Evolutionary conservation across 169 alveolate genomes (phyloP).

Genomic region (Cryptosporidium ryanae): DNA sequence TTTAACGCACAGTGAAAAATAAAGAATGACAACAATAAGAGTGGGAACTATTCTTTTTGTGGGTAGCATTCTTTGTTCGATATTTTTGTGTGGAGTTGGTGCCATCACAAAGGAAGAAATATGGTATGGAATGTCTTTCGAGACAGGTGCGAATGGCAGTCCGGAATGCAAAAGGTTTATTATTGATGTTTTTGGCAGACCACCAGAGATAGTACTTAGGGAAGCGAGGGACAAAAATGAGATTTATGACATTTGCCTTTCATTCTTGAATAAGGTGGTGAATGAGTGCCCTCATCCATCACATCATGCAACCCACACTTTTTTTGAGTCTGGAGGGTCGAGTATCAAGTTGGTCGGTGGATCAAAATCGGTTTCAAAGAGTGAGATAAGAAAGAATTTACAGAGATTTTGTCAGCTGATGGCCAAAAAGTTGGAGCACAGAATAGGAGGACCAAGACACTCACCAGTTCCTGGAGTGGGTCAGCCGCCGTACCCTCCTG

Average conservation of each 20-base stretch:
- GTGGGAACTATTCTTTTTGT: no score
- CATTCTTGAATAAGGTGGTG: background rate
- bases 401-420: constrained; percentile 20
- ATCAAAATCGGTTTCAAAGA: background rate
- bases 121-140: no score
- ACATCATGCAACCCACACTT: background rate
- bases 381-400: background rate
- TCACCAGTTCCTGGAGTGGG: background rate
- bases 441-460: background rate
- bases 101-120: no score
- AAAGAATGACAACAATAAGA: no score
- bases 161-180: background rate
- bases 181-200: background rate
- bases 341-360: constrained; percentile 5
- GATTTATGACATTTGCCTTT: background rate
- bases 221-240: background rate
- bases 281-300: background rate
- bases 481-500: background rate
- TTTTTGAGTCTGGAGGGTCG: background rate
- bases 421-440: background rate
- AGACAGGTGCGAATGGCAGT: no score
- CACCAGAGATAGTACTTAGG: background rate
- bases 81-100: no score
- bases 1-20: no score
- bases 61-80: no score